These are phyloP conservation scores for Limnomonas spitsbergensis DNA, from an alignment of 139 green algal genomes.

Conservation along the genomic window DNA sequence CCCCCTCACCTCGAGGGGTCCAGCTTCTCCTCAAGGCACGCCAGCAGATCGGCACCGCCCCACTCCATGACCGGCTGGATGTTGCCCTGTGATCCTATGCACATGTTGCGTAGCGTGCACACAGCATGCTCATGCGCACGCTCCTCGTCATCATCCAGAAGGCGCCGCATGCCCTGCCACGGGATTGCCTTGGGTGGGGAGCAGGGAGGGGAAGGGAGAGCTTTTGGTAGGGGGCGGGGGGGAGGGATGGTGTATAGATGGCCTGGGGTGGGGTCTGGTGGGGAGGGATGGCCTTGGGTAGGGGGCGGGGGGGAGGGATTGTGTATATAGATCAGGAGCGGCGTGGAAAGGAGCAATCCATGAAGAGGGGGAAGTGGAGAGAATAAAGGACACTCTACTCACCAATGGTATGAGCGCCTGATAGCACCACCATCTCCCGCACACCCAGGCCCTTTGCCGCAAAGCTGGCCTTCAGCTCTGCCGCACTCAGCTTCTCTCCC, in stretches of 20 bases:
- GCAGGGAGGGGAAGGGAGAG: no score
- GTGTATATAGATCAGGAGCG: no score
- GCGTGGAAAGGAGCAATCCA: no score
- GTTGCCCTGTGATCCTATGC: conserved; percentile 22
- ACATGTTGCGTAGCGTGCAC: conserved; percentile 47
- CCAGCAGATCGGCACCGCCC: conserved; percentile 31
- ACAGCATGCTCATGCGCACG: conserved; percentile 48
- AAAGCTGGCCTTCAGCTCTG: conserved; percentile 65
- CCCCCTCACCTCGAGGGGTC: conserved; percentile 29
- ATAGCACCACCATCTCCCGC: conserved; percentile 68
- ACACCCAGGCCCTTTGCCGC: conserved; percentile 58
- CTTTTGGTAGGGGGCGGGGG: no score
- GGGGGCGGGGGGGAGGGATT: no score
- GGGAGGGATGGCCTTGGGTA: no score
- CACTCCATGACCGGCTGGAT: conserved; percentile 28
- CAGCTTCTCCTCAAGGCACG: conserved; percentile 36
- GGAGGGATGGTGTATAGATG: no score
- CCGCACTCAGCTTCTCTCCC: conserved; percentile 50
- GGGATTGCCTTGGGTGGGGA: neutral
- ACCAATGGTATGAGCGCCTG: conserved; percentile 21
- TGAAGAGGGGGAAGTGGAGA: no score
- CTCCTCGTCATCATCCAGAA: neutral
- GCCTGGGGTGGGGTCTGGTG: no score
- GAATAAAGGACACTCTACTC: no score
- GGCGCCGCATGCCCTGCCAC: neutral